Conservation (phyloP, 208 protist genomes). For the Trypanosoma scelopori region DNA sequence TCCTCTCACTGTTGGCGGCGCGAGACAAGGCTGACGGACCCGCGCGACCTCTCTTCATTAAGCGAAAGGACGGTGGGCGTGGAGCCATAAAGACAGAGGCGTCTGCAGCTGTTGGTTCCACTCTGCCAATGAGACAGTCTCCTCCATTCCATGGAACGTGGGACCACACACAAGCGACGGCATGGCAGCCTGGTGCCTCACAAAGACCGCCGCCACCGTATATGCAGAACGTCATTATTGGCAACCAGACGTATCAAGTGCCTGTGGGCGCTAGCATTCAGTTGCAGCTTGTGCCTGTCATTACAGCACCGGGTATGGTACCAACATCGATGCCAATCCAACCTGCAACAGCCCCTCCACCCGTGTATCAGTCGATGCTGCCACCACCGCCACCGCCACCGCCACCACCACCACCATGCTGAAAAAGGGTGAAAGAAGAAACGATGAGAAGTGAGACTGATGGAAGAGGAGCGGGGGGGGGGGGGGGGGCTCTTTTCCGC, state of each 20-base stretch:
- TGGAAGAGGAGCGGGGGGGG: too few relatives aligned
- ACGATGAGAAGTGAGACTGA: too few relatives aligned
- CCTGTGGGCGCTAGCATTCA: slow-evolving; percentile 52
- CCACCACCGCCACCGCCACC: slow-evolving; percentile 8
- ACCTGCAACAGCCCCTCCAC: not conserved
- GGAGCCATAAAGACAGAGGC: not conserved
- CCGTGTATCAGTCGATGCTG: slow-evolving; percentile 3
- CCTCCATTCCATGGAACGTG: slow-evolving; percentile 21
- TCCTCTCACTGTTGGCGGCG: slow-evolving; percentile 22
- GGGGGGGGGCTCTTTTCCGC: too few relatives aligned
- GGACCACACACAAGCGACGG: slow-evolving; percentile 15
- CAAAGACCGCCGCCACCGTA: slow-evolving; percentile 38
- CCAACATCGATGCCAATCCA: slow-evolving; percentile 12
- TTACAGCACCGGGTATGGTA: slow-evolving; percentile 30
- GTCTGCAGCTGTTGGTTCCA: not conserved
- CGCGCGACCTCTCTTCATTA: slow-evolving; percentile 21
- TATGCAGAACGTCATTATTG: slow-evolving; percentile 52
- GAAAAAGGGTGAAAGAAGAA: too few relatives aligned
- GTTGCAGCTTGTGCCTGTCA: slow-evolving; percentile 62
- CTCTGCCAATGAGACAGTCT: slow-evolving; percentile 5
- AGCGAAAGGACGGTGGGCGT: slow-evolving; percentile 9
- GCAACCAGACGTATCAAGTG: slow-evolving; percentile 55
- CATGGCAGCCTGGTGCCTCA: not conserved
- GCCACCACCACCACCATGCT: too few relatives aligned
- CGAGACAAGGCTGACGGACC: slow-evolving; percentile 19